phyloP scores from a whole-genome alignment of 129 eudicot genomes.

The Logfia minima region DNA sequence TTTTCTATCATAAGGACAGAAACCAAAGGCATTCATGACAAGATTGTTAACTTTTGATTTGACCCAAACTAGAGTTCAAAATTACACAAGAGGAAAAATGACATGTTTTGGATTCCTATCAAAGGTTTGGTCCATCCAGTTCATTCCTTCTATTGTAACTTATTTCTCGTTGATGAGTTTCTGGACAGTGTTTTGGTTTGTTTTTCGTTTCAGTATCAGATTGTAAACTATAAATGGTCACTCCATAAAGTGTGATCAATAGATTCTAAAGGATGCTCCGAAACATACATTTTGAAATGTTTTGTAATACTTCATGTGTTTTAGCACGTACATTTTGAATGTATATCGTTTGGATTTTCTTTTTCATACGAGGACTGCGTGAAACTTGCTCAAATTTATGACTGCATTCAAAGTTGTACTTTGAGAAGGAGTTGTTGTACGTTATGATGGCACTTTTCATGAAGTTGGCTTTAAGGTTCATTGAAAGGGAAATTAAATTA shows the following conservation, averaged over 20 bases:
- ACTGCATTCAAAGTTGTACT: too few species aligned
- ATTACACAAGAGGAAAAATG: not conserved
- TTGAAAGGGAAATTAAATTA: too few species aligned
- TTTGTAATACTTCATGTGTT: not conserved
- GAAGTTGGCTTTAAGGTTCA: too few species aligned
- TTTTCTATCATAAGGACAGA: not conserved
- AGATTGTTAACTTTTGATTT: not conserved
- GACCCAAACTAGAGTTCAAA: not conserved
- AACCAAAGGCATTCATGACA: not conserved
- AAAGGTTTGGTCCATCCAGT: not conserved
- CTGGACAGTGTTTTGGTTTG: not conserved
- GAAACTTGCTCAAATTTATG: not conserved
- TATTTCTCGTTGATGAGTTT: not conserved
- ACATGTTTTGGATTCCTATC: not conserved
- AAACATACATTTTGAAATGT: not conserved
- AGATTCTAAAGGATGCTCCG: not conserved
- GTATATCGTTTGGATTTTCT: not conserved
- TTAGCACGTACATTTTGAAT: not conserved
- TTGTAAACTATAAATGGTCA: too few species aligned
- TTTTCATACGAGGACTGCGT: not conserved
- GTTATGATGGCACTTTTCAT: too few species aligned
- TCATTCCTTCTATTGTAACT: not conserved
- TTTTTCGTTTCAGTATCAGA: too few species aligned
- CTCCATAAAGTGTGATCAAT: too few species aligned
- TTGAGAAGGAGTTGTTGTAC: too few species aligned